A percentile compares a stretch with the other conserved stretches of the same genome.
Conservation (phyloP, 225 moss, liverwort and hornwort species). For the Polytrichum commune region DNA sequence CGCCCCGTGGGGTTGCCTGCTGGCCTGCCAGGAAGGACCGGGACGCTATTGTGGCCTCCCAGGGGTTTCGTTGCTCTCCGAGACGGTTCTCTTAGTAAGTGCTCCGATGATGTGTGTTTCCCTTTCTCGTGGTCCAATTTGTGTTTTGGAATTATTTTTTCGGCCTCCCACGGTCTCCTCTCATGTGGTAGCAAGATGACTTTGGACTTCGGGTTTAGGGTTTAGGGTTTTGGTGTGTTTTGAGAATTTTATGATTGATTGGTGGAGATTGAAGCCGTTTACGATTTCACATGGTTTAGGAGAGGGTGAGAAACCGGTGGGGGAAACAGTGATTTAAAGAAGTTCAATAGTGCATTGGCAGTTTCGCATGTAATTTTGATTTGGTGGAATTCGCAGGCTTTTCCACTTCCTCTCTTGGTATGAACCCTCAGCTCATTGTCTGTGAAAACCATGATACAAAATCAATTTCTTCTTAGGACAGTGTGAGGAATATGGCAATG, state of each 20-base stretch:
- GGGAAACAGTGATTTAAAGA: neutral
- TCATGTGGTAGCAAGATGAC: no score
- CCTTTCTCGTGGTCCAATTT: neutral
- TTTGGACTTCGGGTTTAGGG: no score
- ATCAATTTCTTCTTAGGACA: no score
- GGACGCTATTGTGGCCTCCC: neutral
- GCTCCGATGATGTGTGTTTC: neutral
- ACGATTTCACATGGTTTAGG: neutral
- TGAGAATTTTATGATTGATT: neutral
- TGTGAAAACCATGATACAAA: neutral
- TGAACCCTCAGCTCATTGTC: neutral
- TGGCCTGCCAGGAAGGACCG: neutral
- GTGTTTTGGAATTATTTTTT: neutral
- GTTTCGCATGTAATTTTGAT: no score
- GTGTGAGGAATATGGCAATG: neutral
- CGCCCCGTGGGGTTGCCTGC: neutral
- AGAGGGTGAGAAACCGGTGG: no score
- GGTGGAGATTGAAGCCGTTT: neutral
- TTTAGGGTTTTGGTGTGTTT: neutral
- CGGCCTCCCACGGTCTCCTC: neutral
- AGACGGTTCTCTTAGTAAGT: constrained; percentile 35
- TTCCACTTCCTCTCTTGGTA: neutral
- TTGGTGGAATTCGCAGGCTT: neutral
- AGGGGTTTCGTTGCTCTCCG: constrained; percentile 17
- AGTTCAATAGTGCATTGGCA: no score